These are phyloP conservation scores for Lichtheimia ornata DNA, from an alignment of 371 early-diverging fungal genomes.

Conservation along the genomic window DNA sequence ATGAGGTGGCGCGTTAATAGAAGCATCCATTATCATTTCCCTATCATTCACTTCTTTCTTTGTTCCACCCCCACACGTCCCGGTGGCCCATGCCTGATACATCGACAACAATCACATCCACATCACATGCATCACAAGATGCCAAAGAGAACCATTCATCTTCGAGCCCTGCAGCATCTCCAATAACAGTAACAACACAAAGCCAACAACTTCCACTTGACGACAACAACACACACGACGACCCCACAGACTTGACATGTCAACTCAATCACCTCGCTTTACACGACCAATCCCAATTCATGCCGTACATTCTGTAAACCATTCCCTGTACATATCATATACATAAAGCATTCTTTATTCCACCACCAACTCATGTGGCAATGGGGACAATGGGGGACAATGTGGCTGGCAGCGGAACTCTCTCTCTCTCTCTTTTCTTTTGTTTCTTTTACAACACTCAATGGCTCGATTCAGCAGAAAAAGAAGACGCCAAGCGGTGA, in stretches of 20 bases:
- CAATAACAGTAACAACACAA: too few species aligned
- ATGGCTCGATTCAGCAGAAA: conserved; percentile 3
- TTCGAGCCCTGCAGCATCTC: too few species aligned
- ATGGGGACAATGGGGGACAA: background rate
- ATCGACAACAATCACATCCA: too few species aligned
- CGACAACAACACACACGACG: too few species aligned
- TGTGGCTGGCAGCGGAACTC: background rate
- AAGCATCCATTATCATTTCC: too few species aligned
- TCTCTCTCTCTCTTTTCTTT: conserved; percentile 2
- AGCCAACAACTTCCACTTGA: too few species aligned
- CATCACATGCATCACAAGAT: too few species aligned
- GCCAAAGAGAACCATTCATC: too few species aligned
- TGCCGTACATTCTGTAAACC: background rate
- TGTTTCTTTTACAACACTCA: conserved; percentile 1
- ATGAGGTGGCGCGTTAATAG: too few species aligned
- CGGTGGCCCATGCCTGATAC: too few species aligned
- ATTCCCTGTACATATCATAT: background rate
- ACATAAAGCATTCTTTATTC: background rate
- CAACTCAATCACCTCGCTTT: background rate
- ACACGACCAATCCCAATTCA: background rate
- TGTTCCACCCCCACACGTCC: too few species aligned
- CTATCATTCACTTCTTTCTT: too few species aligned
- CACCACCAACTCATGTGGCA: background rate
- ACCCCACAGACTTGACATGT: background rate
- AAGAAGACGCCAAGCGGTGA: conserved; percentile 5